These are phyloP conservation scores for Fusarium nurragi DNA, from an alignment of 2,329 filamentous ascomycete species.

Conservation along the genomic window DNA sequence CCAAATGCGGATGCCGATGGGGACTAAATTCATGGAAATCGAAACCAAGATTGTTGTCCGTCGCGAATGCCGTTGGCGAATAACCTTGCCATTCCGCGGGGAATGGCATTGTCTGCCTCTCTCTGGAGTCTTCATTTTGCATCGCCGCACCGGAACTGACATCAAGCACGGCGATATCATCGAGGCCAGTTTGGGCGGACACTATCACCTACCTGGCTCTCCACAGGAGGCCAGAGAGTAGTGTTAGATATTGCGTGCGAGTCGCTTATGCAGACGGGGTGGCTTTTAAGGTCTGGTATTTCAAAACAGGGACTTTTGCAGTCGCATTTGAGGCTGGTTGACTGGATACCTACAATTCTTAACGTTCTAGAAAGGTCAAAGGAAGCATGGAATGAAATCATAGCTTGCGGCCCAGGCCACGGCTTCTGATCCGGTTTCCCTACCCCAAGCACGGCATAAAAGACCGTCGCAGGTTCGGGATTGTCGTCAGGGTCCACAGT, in stretches of 20 bases:
- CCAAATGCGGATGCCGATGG: constrained; percentile 12
- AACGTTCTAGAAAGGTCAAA: constrained; percentile 14
- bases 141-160: constrained; percentile 39
- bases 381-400: constrained; percentile 28
- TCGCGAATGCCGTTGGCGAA: constrained; percentile 16
- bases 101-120: constrained; percentile 29
- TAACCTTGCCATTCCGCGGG: constrained; percentile 26
- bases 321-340: constrained; percentile 13
- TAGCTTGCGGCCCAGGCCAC: constrained; percentile 20
- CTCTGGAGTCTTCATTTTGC: constrained; percentile 38
- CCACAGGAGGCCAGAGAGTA: constrained; percentile 15
- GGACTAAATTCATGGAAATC: constrained; percentile 12
- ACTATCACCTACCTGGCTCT: constrained; percentile 27
- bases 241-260: background rate
- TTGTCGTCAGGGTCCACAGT: constrained; percentile 32
- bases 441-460: constrained; percentile 31
- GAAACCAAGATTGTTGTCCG: background rate
- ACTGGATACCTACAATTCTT: background rate
- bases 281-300: background rate
- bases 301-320: constrained; percentile 1
- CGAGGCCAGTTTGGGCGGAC: constrained; percentile 21
- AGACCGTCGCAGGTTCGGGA: constrained; percentile 35
- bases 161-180: constrained; percentile 37
- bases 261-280: background rate
- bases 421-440: constrained; percentile 29